These are phyloP conservation scores for Mortierella antarctica DNA, from an alignment of 192 early-diverging fungal species.

Conservation along the genomic window DNA sequence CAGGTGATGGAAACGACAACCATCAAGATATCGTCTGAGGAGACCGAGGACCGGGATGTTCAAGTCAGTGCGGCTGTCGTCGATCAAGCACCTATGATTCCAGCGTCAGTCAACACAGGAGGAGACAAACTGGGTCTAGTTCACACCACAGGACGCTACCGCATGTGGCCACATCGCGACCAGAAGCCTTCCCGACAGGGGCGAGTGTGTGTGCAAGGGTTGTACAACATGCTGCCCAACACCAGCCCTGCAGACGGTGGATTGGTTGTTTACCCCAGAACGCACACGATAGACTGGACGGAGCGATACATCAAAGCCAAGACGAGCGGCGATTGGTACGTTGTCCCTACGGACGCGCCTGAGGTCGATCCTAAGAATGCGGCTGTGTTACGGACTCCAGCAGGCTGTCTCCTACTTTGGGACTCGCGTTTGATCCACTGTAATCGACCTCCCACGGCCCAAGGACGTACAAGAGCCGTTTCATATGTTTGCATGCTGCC, in stretches of 20 bases:
- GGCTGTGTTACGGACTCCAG: constrained; percentile 23
- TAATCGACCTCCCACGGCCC: constrained; percentile 21
- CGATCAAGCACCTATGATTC: constrained; percentile 3
- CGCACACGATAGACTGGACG: constrained; percentile 26
- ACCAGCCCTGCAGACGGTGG: constrained; percentile 21
- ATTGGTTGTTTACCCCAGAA: constrained; percentile 30
- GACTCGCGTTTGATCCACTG: constrained; percentile 38
- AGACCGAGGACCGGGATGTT: neutral
- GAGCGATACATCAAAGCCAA: constrained; percentile 3
- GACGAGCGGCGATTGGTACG: constrained; percentile 9
- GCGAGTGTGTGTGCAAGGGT: constrained; percentile 22
- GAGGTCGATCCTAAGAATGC: constrained; percentile 15
- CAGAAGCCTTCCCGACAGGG: constrained; percentile 13
- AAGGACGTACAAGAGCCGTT: constrained; percentile 20
- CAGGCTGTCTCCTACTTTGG: constrained; percentile 24
- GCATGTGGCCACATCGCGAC: constrained; percentile 36
- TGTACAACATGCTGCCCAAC: constrained; percentile 19
- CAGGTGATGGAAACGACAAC: constrained; percentile 5
- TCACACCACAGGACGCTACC: constrained; percentile 14
- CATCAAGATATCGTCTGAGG: neutral
- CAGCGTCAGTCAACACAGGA: constrained; percentile 5
- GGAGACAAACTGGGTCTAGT: constrained; percentile 14
- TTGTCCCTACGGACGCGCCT: neutral
- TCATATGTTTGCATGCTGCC: constrained; percentile 33
- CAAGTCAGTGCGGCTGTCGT: constrained; percentile 7